phyloP scores from a whole-genome alignment of 2,329 filamentous ascomycete species.

The Thielaviopsis cerberus region DNA sequence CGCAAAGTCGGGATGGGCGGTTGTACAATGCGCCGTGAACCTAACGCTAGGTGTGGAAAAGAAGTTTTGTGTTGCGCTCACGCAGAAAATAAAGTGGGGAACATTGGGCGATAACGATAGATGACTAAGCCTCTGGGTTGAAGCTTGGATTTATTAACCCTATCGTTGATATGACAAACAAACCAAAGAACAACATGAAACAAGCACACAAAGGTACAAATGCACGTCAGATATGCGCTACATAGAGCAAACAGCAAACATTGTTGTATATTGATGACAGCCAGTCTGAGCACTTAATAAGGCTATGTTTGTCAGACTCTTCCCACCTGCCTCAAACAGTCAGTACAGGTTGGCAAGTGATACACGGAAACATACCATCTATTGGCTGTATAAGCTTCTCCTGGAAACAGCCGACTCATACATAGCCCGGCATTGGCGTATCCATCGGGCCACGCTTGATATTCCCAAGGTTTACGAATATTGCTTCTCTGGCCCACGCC shows the following conservation, averaged over 20 bases:
- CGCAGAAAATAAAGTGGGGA: conserved; percentile 10
- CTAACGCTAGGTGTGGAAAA: background rate
- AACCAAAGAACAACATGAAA: background rate
- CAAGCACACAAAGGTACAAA: too few species aligned
- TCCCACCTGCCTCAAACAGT: too few species aligned
- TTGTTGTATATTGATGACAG: too few species aligned
- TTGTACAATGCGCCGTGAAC: background rate
- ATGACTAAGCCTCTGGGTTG: conserved; percentile 7
- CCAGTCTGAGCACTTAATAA: too few species aligned
- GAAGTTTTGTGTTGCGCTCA: conserved; percentile 8
- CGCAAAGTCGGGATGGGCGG: background rate
- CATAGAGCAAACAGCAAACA: too few species aligned
- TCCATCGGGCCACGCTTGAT: too few species aligned
- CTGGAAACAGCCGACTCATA: background rate
- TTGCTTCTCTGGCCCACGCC: too few species aligned
- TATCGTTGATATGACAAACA: background rate
- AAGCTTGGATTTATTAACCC: background rate
- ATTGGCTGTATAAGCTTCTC: background rate
- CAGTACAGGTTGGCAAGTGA: too few species aligned
- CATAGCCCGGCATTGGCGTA: background rate
- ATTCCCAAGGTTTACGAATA: too few species aligned
- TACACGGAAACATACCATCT: too few species aligned
- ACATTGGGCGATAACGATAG: conserved; percentile 5
- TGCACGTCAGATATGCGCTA: too few species aligned
- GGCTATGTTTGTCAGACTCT: too few species aligned